These are phyloP conservation scores for Bullera alba DNA, from an alignment of 768 basidiomycete genomes.

Conservation along the genomic window DNA sequence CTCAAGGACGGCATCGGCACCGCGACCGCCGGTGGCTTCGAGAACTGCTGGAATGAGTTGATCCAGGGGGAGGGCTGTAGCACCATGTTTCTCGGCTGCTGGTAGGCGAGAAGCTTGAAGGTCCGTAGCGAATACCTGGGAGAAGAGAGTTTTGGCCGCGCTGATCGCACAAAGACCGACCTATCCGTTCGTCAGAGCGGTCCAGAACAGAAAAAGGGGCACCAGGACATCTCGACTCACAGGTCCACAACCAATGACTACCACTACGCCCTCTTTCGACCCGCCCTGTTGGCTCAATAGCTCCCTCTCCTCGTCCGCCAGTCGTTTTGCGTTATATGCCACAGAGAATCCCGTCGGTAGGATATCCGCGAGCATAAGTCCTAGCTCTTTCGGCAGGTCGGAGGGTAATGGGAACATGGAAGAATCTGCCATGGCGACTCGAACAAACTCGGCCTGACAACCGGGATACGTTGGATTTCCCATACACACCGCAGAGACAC, in stretches of 20 bases:
- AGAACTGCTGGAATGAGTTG: conserved; percentile 18
- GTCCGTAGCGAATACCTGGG: conserved; percentile 38
- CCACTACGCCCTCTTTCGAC: conserved; percentile 21
- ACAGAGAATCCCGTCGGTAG: conserved; percentile 42
- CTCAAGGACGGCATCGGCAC: conserved; percentile 45
- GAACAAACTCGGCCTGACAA: conserved; percentile 41
- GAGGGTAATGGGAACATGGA: conserved; percentile 30
- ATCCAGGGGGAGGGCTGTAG: conserved; percentile 31
- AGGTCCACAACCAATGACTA: conserved; percentile 47
- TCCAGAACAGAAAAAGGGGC: background rate
- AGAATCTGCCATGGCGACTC: conserved; percentile 32
- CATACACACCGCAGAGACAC: conserved; percentile 21
- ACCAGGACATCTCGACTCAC: conserved; percentile 20
- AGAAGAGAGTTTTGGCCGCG: conserved; percentile 40
- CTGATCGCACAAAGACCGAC: conserved; percentile 45
- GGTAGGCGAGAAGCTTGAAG: conserved; percentile 14
- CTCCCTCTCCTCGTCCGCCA: conserved; percentile 25
- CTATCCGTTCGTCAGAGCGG: conserved; percentile 1
- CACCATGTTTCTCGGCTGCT: conserved; percentile 44
- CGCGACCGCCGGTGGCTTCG: conserved; percentile 34
- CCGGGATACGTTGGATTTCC: conserved; percentile 32
- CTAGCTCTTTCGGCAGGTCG: conserved; percentile 24
- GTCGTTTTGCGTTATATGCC: conserved; percentile 39
- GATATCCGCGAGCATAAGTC: conserved; percentile 42
- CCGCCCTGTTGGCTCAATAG: conserved; percentile 2